Evolutionary conservation across 2,329 filamentous ascomycete genomes (phyloP), one percentile per base, ranked within the genome.

Genomic region (Phyllosticta ampelicida): DNA sequence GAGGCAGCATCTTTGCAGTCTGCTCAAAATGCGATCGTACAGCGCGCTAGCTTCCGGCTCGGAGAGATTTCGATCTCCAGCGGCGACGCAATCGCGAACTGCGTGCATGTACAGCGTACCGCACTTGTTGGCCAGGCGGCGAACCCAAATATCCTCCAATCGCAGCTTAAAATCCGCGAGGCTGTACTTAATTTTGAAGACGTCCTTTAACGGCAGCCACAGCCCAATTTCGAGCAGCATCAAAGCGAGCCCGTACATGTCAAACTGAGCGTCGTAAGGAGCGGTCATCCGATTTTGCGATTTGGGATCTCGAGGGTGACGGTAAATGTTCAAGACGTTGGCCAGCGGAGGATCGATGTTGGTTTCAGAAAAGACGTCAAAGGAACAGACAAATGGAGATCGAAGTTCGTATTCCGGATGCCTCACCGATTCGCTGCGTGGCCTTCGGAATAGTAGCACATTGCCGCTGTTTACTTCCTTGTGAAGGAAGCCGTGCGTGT

Each of bases 91-190:
- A 2, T 82, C 78, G 66, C 87, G 81, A 1, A 89, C 86, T 0
- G 86, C 87, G 66, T 85, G 86, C 79, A 84, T 86, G 70, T 90
- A 92, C 0, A 87, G 77, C 8, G 83, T 86, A 13, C 87, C 87
- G 63, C 87, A 90, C 66, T 83, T 82, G 3, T 83, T 80, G 0
- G 84, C 80, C 1, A 90, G 74, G 62, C 83, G 81, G 1, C 84
- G 78, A 2, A 88, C 77, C 65, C 83, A 86, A 1, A 84, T 76
- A 63, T 80, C 80, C 66, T 85, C 81, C n/a, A 86, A 75, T 44
- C 82, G 75, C 54, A 80, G 74, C 66, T 84, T 84, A 73, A 86
- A 86, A 70, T 83, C 81, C 18, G 75, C 71, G 19, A 81, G 72
- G 0, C 83, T 78, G 26, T 85, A 80, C 61, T 85, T 81, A 0